Base-by-base conservation (phyloP, 2,329 filamentous ascomycete genomes). In the Xylaria sp. region DNA sequence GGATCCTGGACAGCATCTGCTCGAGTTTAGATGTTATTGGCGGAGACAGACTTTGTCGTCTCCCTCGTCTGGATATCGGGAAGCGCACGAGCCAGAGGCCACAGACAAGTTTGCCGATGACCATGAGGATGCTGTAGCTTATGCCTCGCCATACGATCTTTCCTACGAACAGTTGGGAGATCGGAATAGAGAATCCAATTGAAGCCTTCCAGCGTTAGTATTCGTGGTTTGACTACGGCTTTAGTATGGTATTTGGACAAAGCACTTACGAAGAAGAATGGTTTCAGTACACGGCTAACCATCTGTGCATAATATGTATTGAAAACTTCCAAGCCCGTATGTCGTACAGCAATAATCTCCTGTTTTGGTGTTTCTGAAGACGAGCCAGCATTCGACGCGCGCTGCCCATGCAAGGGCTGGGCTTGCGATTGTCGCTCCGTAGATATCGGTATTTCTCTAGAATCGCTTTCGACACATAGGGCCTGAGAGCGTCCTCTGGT, bases 101-200 rank as follows among this genome's bases (percentile, higher is more conserved):
- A n/a, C 88, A 90, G 0, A 84, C 65, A 1, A 90, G 70, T 75
- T 92, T 92, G 3, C 81, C 85, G 1, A 92, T 60, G 0, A 84
- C 76, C 92, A 96, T 96, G 3, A 96, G 80, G 0, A 90, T 71
- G 0, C 90, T 84, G 74, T 94, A 96, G 0, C 94, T 84, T 0
- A 94, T 70, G 0, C 92, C 92, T 12, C 89, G 87, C 92, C 92
- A 96, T 1, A 94, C 80, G 0, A 92, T 84, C 0, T 81, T 75
- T 0, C 87, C 87, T 0, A 78, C 77, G 74, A 94, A 95, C 84
- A 96, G 89, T 6, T 87, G 81, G 0, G 86, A 88, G 37, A 95
- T 90, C 0, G 92, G 92, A 1, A 96, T 92, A 0, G 92, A 90
- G 76, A 95, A 94, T 0, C 92, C 92, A 44, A 95, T 91, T 0